Evolutionary conservation across 2,329 filamentous ascomycete genomes (phyloP).

Genomic region (Penicillium sp.): DNA sequence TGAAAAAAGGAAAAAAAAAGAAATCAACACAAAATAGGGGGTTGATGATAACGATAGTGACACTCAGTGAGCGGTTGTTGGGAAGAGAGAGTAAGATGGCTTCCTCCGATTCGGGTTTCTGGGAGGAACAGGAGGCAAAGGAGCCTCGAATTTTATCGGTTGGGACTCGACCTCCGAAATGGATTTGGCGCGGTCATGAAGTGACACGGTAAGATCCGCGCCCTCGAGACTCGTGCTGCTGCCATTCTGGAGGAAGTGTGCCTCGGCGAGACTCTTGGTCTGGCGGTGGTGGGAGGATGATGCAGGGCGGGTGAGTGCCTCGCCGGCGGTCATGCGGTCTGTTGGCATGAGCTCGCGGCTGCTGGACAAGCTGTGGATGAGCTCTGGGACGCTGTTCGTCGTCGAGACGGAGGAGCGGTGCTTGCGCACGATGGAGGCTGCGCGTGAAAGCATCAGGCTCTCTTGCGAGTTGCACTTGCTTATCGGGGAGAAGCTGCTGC

Average conservation of each 20-base stretch:
- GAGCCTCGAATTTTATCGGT: conserved; percentile 22
- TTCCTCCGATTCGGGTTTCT: conserved; percentile 36
- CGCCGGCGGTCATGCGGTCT: conserved; percentile 25
- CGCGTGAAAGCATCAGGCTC: conserved; percentile 54
- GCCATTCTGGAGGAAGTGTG: conserved; percentile 30
- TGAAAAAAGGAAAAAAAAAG: conserved; percentile 11
- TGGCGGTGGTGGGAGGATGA: conserved; percentile 36
- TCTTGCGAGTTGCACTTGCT: conserved; percentile 60
- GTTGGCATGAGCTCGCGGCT: conserved; percentile 41
- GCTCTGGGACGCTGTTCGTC: conserved; percentile 47
- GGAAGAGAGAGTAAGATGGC: conserved; percentile 49
- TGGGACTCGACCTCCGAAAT: conserved; percentile 34
- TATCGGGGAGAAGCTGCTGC: conserved; percentile 53
- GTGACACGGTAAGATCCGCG: conserved; percentile 24
- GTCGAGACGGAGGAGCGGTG: conserved; percentile 50
- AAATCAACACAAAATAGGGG: conserved; percentile 3
- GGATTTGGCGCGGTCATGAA: conserved; percentile 41
- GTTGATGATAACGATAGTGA: conserved; percentile 9
- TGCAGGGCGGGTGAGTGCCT: conserved; percentile 23
- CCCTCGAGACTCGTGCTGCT: conserved; percentile 30
- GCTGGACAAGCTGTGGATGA: conserved; percentile 43
- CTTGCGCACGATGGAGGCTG: conserved; percentile 49
- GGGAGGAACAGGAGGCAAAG: conserved; percentile 25
- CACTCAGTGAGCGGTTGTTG: conserved; percentile 23
- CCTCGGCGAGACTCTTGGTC: conserved; percentile 40